Evolutionary conservation across 2,329 filamentous ascomycete species (phyloP).

Genomic region (Diplodia intermedia): DNA sequence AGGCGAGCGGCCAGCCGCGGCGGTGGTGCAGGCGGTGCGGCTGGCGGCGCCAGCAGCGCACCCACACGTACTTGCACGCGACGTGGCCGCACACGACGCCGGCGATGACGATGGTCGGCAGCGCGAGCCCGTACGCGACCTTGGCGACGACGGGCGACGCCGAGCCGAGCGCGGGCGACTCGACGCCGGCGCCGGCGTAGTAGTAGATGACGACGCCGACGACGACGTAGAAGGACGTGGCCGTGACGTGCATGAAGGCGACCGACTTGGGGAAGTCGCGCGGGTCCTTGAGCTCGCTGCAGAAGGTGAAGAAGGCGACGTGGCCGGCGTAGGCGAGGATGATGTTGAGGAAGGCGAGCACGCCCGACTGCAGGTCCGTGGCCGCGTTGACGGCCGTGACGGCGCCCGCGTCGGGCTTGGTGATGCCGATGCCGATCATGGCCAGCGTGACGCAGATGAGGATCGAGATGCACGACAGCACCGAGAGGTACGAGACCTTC

Average conservation of each 20-base stretch:
- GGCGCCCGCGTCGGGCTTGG: slow-evolving; percentile 49
- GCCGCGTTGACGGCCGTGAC: slow-evolving; percentile 39
- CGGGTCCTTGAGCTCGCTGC: slow-evolving; percentile 68
- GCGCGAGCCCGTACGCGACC: slow-evolving; percentile 70
- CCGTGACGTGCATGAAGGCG: slow-evolving; percentile 64
- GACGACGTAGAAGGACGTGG: slow-evolving; percentile 68
- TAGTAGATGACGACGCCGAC: slow-evolving; percentile 73
- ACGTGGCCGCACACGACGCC: slow-evolving; percentile 75
- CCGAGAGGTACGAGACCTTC: slow-evolving; percentile 67
- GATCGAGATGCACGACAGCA: slow-evolving; percentile 67
- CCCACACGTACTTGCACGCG: slow-evolving; percentile 70
- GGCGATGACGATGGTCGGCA: slow-evolving; percentile 74
- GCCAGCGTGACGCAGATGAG: slow-evolving; percentile 68
- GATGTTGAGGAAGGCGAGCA: slow-evolving; percentile 62
- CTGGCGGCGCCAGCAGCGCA: slow-evolving; percentile 60
- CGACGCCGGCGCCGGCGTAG: slow-evolving; percentile 67
- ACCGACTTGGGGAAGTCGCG: slow-evolving; percentile 68
- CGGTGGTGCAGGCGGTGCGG: slow-evolving; percentile 41
- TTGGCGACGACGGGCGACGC: slow-evolving; percentile 65
- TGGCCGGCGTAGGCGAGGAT: slow-evolving; percentile 73
- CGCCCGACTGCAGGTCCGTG: slow-evolving; percentile 39
- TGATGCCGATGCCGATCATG: slow-evolving; percentile 69
- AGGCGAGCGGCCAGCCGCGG: slow-evolving; percentile 52
- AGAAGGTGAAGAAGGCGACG: slow-evolving; percentile 72
- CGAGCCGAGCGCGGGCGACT: slow-evolving; percentile 71